Conservation (phyloP, 2,329 filamentous ascomycete species). For the Claviceps capensis region DNA sequence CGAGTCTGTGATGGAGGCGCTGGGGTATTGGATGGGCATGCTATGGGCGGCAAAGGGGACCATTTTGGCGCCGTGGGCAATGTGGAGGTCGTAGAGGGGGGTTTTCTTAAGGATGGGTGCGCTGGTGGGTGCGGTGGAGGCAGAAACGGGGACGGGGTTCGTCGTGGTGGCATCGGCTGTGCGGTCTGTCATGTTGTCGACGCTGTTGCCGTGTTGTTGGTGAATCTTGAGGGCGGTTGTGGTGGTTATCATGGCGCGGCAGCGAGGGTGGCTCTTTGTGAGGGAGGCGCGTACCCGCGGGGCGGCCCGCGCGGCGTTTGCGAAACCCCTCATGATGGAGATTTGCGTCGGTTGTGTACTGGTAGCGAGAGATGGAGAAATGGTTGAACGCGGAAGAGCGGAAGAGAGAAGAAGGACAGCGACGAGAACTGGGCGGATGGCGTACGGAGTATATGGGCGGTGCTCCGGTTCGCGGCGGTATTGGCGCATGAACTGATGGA, state of each 20-base stretch:
- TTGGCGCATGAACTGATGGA: no score
- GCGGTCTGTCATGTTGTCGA: constrained; percentile 1
- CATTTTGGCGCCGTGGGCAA: constrained; percentile 76
- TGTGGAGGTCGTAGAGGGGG: constrained; percentile 64
- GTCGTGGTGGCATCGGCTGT: constrained; percentile 9
- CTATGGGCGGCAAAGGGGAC: constrained; percentile 88
- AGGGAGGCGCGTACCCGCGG: constrained; percentile 12
- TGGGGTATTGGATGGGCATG: constrained; percentile 85
- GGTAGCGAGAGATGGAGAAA: no score
- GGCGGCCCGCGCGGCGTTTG: constrained; percentile 17
- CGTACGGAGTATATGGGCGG: no score
- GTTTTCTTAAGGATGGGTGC: constrained; percentile 34
- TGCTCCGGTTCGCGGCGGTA: no score
- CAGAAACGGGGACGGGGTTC: neutral
- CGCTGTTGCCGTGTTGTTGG: constrained; percentile 5
- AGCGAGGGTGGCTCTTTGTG: neutral
- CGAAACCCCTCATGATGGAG: constrained; percentile 16
- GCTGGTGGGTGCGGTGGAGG: constrained; percentile 5
- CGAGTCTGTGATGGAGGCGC: constrained; percentile 65
- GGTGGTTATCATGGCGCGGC: no score
- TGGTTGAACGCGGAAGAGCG: no score
- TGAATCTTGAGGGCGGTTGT: no score
- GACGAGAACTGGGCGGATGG: no score
- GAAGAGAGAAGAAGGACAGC: no score
- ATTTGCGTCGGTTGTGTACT: neutral